phyloP scores from a whole-genome alignment of 768 basidiomycete species.

The Amylocystis lapponica region DNA sequence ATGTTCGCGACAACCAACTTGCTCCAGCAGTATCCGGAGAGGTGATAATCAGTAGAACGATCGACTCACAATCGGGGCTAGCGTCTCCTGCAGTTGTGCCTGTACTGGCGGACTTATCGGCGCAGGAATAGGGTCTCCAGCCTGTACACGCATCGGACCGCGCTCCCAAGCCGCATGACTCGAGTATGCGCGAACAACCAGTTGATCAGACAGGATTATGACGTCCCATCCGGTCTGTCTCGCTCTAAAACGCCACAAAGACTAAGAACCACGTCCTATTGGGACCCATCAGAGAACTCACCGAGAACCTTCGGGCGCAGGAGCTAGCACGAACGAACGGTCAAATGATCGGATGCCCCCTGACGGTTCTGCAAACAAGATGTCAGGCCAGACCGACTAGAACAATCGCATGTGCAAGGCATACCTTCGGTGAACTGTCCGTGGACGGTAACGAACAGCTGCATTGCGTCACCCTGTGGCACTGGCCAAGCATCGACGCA shows the following conservation, averaged over 20 bases:
- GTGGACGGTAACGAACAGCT: slow-evolving; percentile 69
- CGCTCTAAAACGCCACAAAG: slow-evolving; percentile 42
- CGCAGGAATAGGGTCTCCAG: slow-evolving; percentile 26
- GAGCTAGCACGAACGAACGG: slow-evolving; percentile 81
- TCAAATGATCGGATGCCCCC: slow-evolving; percentile 90
- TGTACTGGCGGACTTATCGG: slow-evolving; percentile 20
- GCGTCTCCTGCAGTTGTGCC: slow-evolving; percentile 40
- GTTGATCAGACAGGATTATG: slow-evolving; percentile 83
- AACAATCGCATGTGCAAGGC: slow-evolving; percentile 13
- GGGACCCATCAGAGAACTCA: slow-evolving; percentile 35
- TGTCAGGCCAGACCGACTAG: not conserved
- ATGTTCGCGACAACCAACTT: too few species aligned
- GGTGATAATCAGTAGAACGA: slow-evolving; percentile 11
- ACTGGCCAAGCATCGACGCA: slow-evolving; percentile 83
- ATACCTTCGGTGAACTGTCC: slow-evolving; percentile 91
- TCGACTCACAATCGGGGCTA: slow-evolving; percentile 48
- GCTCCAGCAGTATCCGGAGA: slow-evolving; percentile 2
- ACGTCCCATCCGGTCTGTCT: slow-evolving; percentile 85
- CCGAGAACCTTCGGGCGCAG: slow-evolving; percentile 78
- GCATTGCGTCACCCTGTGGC: slow-evolving; percentile 47
- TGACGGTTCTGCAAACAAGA: slow-evolving; percentile 44
- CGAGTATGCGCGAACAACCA: slow-evolving; percentile 79
- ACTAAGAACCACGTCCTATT: slow-evolving; percentile 4
- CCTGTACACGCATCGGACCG: slow-evolving; percentile 71
- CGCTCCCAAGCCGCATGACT: slow-evolving; percentile 74